Evolutionary conservation across 2,329 filamentous ascomycete genomes (phyloP).

Genomic region (Exophiala sideris): DNA sequence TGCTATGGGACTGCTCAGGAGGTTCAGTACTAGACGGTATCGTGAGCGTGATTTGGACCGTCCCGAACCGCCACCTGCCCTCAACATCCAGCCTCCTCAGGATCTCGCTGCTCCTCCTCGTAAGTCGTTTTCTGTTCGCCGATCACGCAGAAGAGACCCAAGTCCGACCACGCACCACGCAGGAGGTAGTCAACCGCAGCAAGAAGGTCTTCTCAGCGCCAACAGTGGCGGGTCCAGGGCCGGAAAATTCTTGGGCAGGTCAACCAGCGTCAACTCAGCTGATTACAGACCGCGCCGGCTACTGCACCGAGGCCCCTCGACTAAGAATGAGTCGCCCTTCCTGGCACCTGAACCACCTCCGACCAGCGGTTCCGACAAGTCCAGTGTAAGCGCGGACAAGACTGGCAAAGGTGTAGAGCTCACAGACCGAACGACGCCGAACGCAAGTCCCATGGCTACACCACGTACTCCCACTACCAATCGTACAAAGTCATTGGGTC

Average conservation of each 20-base stretch:
- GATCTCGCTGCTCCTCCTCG: constrained; percentile 64
- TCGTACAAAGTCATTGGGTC: constrained; percentile 82
- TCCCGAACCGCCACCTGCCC: constrained; percentile 67
- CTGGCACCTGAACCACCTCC: constrained; percentile 62
- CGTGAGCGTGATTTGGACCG: constrained; percentile 58
- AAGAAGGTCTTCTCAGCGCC: constrained; percentile 74
- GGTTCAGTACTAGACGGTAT: constrained; percentile 84
- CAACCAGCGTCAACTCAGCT: constrained; percentile 86
- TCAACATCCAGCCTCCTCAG: constrained; percentile 75
- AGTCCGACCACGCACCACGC: constrained; percentile 57
- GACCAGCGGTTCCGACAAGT: constrained; percentile 77
- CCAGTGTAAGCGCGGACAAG: constrained; percentile 50
- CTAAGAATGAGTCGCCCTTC: constrained; percentile 48
- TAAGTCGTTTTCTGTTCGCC: constrained; percentile 84
- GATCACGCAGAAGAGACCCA: constrained; percentile 53
- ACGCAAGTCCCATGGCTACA: constrained; percentile 51
- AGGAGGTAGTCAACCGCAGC: constrained; percentile 62
- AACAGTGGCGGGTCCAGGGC: constrained; percentile 48
- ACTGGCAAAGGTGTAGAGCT: constrained; percentile 33
- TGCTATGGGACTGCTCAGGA: constrained; percentile 75
- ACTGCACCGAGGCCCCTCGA: constrained; percentile 53
- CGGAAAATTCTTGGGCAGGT: constrained; percentile 72
- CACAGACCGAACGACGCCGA: constrained; percentile 50
- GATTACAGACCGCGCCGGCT: constrained; percentile 67
- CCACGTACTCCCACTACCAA: constrained; percentile 59